phyloP scores from a whole-genome alignment of 1,284 basidiomycete genomes.

The Kwoniella shivajii region DNA sequence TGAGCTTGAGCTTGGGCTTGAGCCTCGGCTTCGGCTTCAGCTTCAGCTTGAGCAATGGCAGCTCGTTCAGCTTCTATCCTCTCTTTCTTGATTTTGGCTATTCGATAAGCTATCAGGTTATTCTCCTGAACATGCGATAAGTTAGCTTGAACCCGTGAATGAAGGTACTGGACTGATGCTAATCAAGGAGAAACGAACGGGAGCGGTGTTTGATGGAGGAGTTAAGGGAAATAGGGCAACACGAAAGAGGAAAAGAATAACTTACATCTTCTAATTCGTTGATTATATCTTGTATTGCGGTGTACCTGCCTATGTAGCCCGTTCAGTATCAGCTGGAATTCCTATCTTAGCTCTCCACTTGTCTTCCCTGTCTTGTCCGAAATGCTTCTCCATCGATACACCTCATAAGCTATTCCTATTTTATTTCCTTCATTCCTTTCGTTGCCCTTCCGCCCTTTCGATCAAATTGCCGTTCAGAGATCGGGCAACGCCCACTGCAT shows the following conservation, averaged over 20 bases:
- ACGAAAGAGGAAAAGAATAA: neutral
- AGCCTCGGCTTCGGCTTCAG: neutral
- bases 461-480: too few relatives aligned
- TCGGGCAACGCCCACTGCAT: neutral
- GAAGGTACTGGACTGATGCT: too few relatives aligned
- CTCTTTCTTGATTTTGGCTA: conserved; percentile 13
- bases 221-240: neutral
- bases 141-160: too few relatives aligned
- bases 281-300: conserved; percentile 16
- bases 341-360: too few relatives aligned
- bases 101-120: conserved; percentile 23
- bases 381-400: neutral
- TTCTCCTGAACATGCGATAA: conserved; percentile 19
- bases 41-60: neutral
- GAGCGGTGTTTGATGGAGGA: neutral
- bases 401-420: too few relatives aligned
- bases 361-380: neutral
- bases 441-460: too few relatives aligned
- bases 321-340: too few relatives aligned
- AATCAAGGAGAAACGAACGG: neutral
- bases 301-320: conserved; percentile 9
- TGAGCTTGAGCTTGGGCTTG: neutral
- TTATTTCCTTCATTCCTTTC: too few relatives aligned
- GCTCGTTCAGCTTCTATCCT: neutral
- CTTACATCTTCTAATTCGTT: conserved; percentile 51